Evolutionary conservation across 2,329 filamentous ascomycete genomes (phyloP).

Genomic region (Fusarium anguioides): DNA sequence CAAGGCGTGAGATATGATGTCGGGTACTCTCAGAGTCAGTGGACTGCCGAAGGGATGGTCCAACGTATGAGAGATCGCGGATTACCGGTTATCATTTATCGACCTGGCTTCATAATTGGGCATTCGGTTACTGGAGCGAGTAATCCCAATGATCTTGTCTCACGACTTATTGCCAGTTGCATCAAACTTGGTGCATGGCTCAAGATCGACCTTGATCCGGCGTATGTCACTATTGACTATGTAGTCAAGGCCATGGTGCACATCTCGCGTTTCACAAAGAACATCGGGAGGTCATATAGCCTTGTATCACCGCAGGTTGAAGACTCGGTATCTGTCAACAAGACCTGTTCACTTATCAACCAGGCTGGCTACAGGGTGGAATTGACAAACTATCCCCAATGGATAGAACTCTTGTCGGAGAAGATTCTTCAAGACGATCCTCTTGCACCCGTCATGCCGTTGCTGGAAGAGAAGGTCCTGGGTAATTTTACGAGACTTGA

Average conservation of each 20-base stretch:
- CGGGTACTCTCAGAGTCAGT: constrained; percentile 3
- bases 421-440: neutral
- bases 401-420: neutral
- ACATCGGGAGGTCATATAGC: neutral
- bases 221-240: neutral
- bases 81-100: neutral
- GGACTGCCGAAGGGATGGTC: constrained; percentile 2
- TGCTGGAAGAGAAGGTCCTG: neutral
- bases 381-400: neutral
- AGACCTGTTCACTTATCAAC: neutral
- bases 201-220: neutral
- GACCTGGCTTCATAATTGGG: constrained; percentile 3
- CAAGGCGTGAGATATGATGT: constrained; percentile 2
- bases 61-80: constrained; percentile 1
- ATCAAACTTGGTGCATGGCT: constrained; percentile 3
- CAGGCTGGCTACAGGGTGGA: neutral
- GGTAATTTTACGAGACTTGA: constrained; percentile 4
- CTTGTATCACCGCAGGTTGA: neutral
- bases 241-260: neutral
- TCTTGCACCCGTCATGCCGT: constrained; percentile 1
- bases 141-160: constrained; percentile 6
- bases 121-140: neutral
- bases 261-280: neutral
- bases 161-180: constrained; percentile 2
- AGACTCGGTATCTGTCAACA: neutral